These are phyloP conservation scores for Aspergillus sp. DNA, from an alignment of 2,329 filamentous ascomycete species.

Conservation along the genomic window DNA sequence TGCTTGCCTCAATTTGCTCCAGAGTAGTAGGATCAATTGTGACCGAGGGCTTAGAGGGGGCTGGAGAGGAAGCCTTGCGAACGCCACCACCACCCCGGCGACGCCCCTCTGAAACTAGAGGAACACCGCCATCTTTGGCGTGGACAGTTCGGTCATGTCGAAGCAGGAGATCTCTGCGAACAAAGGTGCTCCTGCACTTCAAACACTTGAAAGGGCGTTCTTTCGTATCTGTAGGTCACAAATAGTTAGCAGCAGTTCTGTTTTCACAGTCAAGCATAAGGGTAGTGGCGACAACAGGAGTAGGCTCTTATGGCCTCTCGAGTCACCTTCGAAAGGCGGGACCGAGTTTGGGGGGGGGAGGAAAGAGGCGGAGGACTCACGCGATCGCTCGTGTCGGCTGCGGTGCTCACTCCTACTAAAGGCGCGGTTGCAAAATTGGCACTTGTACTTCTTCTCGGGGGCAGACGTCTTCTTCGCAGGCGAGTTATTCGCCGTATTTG, in stretches of 20 bases:
- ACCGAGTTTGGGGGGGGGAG: not conserved
- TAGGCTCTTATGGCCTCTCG: not conserved
- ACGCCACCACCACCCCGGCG: constrained; percentile 52
- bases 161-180: constrained; percentile 91
- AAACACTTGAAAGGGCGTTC: constrained; percentile 98
- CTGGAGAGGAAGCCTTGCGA: constrained; percentile 37
- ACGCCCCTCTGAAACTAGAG: constrained; percentile 91
- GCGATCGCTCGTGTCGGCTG: constrained; percentile 93
- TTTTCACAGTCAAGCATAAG: not conserved
- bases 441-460: constrained; percentile 99
- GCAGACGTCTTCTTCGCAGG: constrained; percentile 79
- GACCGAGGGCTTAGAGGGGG: constrained; percentile 73
- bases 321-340: not conserved
- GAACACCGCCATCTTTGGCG: constrained; percentile 93
- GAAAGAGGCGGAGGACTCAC: constrained; percentile 63
- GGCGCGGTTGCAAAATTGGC: constrained; percentile 95
- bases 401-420: constrained; percentile 97
- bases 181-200: constrained; percentile 98
- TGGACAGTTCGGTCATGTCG: constrained; percentile 98
- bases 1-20: constrained; percentile 89
- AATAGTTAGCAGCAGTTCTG: not conserved
- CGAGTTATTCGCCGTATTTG: constrained; percentile 67
- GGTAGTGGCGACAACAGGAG: not conserved
- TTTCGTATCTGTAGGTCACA: constrained; percentile 74
- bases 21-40: constrained; percentile 81